A percentile compares a stretch with the other conserved stretches of the same genome.
Evolutionary conservation across 139 green algal genomes (phyloP).

Genomic region (Volvox africanus): DNA sequence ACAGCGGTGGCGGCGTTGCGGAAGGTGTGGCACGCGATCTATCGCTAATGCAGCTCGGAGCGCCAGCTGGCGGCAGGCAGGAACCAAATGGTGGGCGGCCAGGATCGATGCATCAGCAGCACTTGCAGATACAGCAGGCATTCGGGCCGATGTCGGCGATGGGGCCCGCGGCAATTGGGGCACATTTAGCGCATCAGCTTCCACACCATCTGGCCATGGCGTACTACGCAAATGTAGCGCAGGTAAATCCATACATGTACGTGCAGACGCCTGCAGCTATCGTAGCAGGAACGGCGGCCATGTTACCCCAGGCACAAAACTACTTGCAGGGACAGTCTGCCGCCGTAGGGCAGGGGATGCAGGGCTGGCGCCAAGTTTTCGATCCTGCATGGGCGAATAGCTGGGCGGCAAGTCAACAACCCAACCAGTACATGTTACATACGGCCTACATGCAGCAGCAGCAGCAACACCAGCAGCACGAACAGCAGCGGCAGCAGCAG

Average conservation of each 20-base stretch:
- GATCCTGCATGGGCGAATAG: background rate
- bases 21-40: constrained; percentile 4
- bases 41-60: background rate
- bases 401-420: background rate
- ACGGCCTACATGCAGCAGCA: background rate
- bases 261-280: background rate
- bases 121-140: background rate
- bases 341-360: background rate
- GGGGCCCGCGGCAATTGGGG: background rate
- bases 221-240: background rate
- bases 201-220: background rate
- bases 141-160: background rate
- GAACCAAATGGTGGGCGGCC: background rate
- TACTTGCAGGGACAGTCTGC: background rate
- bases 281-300: background rate
- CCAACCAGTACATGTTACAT: background rate
- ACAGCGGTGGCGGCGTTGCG: background rate
- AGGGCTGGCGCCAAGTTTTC: background rate
- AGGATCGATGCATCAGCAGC: constrained; percentile 3
- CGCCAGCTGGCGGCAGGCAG: background rate
- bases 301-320: background rate
- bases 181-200: background rate
- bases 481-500: constrained; percentile 12
- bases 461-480: constrained; percentile 7
- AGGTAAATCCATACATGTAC: constrained; percentile 12